Conservation (phyloP, 306 rosid species). For the Inga oerstediana region DNA sequence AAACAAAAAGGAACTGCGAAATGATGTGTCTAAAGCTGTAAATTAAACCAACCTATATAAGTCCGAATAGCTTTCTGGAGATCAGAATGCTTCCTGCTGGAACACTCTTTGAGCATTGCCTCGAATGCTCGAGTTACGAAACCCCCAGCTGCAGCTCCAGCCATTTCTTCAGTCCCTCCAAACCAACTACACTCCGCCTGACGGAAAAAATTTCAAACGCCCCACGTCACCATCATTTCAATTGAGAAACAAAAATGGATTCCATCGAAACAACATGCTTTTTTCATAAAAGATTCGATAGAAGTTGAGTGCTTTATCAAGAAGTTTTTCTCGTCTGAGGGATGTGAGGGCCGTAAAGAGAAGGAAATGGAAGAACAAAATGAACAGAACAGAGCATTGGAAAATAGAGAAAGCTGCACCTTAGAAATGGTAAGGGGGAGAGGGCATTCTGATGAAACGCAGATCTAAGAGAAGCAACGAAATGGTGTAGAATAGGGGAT, state of each 20-base stretch:
- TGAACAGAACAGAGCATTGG: background rate
- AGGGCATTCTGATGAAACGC: background rate
- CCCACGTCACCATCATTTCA: conserved; percentile 32
- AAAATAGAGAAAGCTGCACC: background rate
- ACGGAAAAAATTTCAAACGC: background rate
- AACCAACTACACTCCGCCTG: background rate
- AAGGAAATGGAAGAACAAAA: background rate
- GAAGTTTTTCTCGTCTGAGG: background rate
- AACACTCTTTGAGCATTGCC: conserved; percentile 93
- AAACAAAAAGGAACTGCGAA: conserved; percentile 16
- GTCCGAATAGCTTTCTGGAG: conserved; percentile 84
- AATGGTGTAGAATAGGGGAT: background rate
- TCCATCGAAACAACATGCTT: conserved; percentile 28
- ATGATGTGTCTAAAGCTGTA: conserved; percentile 28
- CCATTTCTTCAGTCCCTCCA: conserved; percentile 42
- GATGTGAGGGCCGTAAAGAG: background rate
- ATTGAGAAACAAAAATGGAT: conserved; percentile 34
- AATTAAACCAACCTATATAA: conserved; percentile 52
- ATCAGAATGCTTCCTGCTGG: conserved; percentile 70
- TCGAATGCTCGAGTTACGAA: conserved; percentile 87
- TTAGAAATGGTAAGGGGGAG: background rate
- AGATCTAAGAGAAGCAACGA: conserved; percentile 33
- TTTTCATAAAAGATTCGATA: background rate
- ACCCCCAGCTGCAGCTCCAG: conserved; percentile 96
- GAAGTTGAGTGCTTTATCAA: background rate